These are phyloP conservation scores for Dendrobium chrysotoxum DNA, from an alignment of 106 monocot genomes.

Conservation along the genomic window DNA sequence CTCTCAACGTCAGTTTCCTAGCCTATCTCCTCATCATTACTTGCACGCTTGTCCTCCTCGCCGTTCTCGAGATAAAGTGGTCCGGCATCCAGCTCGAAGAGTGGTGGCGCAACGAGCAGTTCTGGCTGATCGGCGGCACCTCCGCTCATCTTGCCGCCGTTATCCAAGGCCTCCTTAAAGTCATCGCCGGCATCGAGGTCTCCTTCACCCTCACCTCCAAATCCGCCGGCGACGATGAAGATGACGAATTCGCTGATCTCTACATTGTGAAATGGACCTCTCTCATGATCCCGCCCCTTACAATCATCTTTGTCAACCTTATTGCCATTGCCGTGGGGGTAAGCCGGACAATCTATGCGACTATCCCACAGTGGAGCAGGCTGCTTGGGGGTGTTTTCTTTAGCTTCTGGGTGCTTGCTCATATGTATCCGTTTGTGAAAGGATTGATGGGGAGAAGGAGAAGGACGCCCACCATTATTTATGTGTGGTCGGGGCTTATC, in stretches of 20 bases:
- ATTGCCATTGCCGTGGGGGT: slow-evolving; percentile 61
- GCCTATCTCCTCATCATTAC: slow-evolving; percentile 62
- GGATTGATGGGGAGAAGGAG: slow-evolving; percentile 92
- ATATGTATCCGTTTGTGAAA: slow-evolving; percentile 92
- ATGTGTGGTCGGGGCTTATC: slow-evolving; percentile 83
- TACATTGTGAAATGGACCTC: slow-evolving; percentile 93
- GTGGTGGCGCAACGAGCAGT: slow-evolving; percentile 94
- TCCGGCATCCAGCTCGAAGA: slow-evolving; percentile 64
- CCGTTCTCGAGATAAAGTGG: slow-evolving; percentile 70
- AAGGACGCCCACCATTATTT: slow-evolving; percentile 86
- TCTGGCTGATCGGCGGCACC: slow-evolving; percentile 86
- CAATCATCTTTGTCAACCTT: slow-evolving; percentile 73
- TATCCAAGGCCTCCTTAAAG: slow-evolving; percentile 69
- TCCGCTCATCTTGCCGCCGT: slow-evolving; percentile 78
- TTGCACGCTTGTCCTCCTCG: slow-evolving; percentile 38
- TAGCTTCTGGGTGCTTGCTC: slow-evolving; percentile 81
- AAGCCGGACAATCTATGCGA: slow-evolving; percentile 50
- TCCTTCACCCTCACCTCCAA: slow-evolving; percentile 98
- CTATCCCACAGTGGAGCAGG: slow-evolving; percentile 59
- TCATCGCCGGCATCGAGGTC: slow-evolving; percentile 92
- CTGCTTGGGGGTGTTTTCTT: slow-evolving; percentile 74
- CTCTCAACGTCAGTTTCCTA: slow-evolving; percentile 53
- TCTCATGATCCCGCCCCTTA: slow-evolving; percentile 75
- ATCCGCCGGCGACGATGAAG: slow-evolving; percentile 74
- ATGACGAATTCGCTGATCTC: slow-evolving; percentile 92